Conservation (phyloP, 257 asterid genomes). For the Salvia rosmarinus region DNA sequence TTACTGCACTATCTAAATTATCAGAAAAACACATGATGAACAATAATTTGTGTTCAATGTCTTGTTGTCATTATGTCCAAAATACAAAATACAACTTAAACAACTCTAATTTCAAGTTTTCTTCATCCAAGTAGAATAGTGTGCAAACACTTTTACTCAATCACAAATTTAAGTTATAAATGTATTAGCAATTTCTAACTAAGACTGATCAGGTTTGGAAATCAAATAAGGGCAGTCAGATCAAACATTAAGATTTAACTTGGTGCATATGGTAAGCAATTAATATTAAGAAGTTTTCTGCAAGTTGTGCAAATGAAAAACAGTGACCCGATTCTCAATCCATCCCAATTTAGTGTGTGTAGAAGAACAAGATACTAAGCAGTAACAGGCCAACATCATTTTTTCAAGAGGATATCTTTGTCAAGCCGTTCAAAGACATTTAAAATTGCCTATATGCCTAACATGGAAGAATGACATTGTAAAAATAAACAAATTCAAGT, state of each 20-base stretch:
- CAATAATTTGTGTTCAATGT: not conserved
- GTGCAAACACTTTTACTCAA: not conserved
- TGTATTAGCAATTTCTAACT: not conserved
- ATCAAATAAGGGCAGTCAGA: conserved; percentile 5
- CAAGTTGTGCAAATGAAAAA: not conserved
- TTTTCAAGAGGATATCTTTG: not conserved
- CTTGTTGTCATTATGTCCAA: not conserved
- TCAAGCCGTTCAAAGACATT: not conserved
- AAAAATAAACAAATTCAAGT: not conserved
- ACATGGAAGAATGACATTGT: not conserved
- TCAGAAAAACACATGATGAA: not conserved
- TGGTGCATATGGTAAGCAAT: not conserved
- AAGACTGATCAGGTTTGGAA: not conserved
- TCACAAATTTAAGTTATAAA: not conserved
- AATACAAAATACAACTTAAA: not conserved
- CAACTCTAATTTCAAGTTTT: not conserved
- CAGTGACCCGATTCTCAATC: not conserved
- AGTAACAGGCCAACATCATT: not conserved
- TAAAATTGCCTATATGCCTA: not conserved
- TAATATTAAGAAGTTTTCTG: not conserved
- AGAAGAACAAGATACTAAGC: conserved; percentile 1
- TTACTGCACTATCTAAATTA: not conserved
- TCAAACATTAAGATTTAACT: not conserved
- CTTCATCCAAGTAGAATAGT: not conserved
- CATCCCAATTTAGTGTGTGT: not conserved